phyloP scores from a whole-genome alignment of 2,329 filamentous ascomycete species.

The Venturia nashicola region DNA sequence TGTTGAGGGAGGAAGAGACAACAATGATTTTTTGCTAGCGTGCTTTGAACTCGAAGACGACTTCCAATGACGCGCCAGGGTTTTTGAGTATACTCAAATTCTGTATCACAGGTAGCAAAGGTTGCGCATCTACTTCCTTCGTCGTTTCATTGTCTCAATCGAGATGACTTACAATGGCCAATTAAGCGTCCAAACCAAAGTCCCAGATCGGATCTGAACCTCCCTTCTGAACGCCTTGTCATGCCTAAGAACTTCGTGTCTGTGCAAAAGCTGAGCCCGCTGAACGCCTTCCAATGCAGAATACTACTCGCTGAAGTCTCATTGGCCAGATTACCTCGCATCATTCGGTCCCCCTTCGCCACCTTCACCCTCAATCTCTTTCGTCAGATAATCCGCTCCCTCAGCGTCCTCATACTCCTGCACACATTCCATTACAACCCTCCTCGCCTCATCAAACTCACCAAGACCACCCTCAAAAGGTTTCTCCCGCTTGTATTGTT shows the following conservation, averaged over 20 bases:
- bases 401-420: conserved; percentile 94
- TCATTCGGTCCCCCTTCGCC: not conserved
- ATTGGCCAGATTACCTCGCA: not conserved
- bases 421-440: conserved; percentile 84
- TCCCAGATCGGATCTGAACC: not conserved
- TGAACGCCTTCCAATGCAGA: not conserved
- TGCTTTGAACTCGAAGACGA: not conserved
- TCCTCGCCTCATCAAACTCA: conserved; percentile 89
- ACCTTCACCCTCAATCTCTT: conserved; percentile 34
- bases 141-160: not conserved
- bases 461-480: conserved; percentile 84
- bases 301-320: not conserved
- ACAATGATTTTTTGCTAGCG: not conserved
- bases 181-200: not conserved
- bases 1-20: not conserved
- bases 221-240: not conserved
- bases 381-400: conserved; percentile 76
- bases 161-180: not conserved
- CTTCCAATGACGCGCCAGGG: not conserved
- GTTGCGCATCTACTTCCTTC: not conserved
- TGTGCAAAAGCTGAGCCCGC: not conserved
- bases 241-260: not conserved
- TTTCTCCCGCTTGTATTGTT: conserved; percentile 89
- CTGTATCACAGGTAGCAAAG: not conserved
- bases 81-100: not conserved